Conservation (phyloP, 192 early-diverging fungal species). For the Geranomyces variabilis region DNA sequence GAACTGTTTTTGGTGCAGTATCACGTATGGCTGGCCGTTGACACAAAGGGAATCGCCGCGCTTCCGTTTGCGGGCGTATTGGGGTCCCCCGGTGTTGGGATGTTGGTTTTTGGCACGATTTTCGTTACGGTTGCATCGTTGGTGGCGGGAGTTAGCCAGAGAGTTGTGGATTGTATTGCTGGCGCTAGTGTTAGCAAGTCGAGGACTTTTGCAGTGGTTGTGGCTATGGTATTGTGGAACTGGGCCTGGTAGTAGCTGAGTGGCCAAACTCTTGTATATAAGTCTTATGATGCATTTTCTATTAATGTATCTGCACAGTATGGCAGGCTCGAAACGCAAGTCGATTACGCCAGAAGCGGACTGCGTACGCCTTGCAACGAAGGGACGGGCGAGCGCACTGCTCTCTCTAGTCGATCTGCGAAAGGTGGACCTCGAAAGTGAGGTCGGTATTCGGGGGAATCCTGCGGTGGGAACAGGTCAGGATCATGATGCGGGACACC, state of each 20-base stretch:
- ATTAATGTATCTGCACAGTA: too few relatives aligned
- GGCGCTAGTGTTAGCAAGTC: neutral
- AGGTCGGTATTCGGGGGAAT: slow-evolving; percentile 63
- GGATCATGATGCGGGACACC: neutral
- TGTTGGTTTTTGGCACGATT: neutral
- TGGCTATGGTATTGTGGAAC: slow-evolving; percentile 6
- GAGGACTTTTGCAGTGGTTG: slow-evolving; percentile 6
- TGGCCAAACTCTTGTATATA: too few relatives aligned
- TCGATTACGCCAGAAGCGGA: too few relatives aligned
- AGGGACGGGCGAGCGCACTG: too few relatives aligned
- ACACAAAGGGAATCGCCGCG: slow-evolving; percentile 72
- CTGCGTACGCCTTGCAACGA: too few relatives aligned
- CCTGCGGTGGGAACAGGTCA: slow-evolving; percentile 27
- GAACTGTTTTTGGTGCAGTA: slow-evolving; percentile 82
- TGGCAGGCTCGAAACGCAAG: too few relatives aligned
- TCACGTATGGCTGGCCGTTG: slow-evolving; percentile 76
- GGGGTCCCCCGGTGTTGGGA: neutral
- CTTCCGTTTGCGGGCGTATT: slow-evolving; percentile 1
- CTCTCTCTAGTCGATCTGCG: too few relatives aligned
- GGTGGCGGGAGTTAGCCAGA: neutral
- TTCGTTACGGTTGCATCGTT: neutral
- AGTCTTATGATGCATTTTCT: too few relatives aligned
- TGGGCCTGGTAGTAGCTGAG: neutral
- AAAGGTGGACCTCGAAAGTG: slow-evolving; percentile 59
- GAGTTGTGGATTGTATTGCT: slow-evolving; percentile 10